These are phyloP conservation scores for Phtheirospermum japonicum DNA, from an alignment of 257 asterid genomes.

Conservation along the genomic window DNA sequence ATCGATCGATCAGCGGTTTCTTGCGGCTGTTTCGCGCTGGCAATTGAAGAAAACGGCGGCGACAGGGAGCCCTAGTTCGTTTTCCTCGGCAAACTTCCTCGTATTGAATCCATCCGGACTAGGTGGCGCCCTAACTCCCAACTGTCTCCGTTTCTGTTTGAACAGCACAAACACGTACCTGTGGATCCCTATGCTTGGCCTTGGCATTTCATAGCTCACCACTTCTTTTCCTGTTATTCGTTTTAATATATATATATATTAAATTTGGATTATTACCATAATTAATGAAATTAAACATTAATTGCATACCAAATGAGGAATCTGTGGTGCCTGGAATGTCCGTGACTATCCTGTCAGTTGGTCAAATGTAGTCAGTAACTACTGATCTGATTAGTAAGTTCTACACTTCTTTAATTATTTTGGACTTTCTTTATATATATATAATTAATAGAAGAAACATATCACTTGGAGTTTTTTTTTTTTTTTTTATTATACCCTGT, in stretches of 20 bases:
- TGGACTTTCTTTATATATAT: no score
- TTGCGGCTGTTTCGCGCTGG: conserved; percentile 90
- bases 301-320: conserved; percentile 71
- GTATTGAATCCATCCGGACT: conserved; percentile 62
- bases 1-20: conserved; percentile 47
- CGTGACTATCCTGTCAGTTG: conserved; percentile 93
- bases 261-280: background rate
- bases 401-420: no score
- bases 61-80: conserved; percentile 67
- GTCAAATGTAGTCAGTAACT: no score
- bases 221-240: conserved; percentile 59
- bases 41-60: conserved; percentile 87
- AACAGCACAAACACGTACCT: conserved; percentile 65
- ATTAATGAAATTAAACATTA: background rate
- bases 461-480: background rate
- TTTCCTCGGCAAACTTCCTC: conserved; percentile 54
- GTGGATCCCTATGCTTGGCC: conserved; percentile 90
- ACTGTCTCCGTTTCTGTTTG: conserved; percentile 58
- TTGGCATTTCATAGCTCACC: conserved; percentile 68
- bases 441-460: background rate
- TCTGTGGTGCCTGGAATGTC: conserved; percentile 94
- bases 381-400: no score
- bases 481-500: no score
- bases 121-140: conserved; percentile 21
- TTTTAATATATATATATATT: background rate